These are phyloP conservation scores for Usnea hakonensis DNA, from an alignment of 495 filamentous ascomycete species.

Conservation along the genomic window DNA sequence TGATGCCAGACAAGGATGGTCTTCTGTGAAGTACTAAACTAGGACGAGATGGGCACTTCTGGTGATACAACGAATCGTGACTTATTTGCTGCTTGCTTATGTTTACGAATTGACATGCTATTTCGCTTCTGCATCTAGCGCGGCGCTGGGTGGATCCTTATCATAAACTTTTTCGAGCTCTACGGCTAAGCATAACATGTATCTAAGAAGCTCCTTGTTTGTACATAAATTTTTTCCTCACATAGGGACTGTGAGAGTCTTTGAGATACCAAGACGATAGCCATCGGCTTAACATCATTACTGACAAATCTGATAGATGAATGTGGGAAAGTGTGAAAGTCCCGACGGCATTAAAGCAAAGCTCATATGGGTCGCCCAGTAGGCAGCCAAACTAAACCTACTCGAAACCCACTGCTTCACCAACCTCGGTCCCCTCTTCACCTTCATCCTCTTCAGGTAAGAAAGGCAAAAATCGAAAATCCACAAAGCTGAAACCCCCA, in stretches of 20 bases:
- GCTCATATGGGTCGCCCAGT: neutral
- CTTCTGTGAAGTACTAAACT: neutral
- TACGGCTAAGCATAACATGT: neutral
- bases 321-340: neutral
- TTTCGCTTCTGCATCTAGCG: neutral
- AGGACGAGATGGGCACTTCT: neutral
- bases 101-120: no score
- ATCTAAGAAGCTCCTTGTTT: neutral
- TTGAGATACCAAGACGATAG: neutral
- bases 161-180: neutral
- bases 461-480: constrained; percentile 70
- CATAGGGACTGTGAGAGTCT: neutral
- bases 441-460: constrained; percentile 51
- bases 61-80: neutral
- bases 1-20: constrained; percentile 10
- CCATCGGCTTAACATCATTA: no score
- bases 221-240: neutral
- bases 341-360: no score
- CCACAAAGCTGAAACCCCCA: constrained; percentile 57
- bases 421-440: constrained; percentile 34
- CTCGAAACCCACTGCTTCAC: constrained; percentile 25
- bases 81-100: no score
- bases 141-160: neutral
- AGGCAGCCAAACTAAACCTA: neutral
- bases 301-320: no score